Base-by-base conservation (phyloP, 139 green algal species). In the Auxenochlorella pyrenoidosa region DNA sequence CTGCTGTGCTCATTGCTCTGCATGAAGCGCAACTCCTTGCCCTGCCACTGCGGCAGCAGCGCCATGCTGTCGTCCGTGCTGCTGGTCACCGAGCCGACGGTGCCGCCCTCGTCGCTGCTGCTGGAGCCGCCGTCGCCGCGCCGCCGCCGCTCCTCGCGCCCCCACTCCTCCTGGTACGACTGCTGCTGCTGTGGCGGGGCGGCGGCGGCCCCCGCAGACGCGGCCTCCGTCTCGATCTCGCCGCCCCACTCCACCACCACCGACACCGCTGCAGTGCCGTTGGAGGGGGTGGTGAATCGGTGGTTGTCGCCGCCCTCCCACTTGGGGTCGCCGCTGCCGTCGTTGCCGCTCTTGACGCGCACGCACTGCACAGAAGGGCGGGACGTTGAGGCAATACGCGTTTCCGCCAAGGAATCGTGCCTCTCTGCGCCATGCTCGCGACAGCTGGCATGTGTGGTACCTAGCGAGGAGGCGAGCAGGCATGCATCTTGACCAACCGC, bases 221-320 rank as follows among this genome's bases (percentile, higher is more conserved):
- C 54, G 10, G 15, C 76, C 3, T 82, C 26, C 0, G 77, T 28
- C 16, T 65, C 34, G 18, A 86, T 44, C 16, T 3, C 43, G 44
- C 41, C 47, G 66, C 82, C 77, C 79, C 87, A 89, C 1, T 86
- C 73, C 22, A 91, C 30, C 0, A 21, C 47, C 36, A 91, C 75
- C 0, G 82, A 30, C 59, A 90, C 2, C 28, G 40, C 41, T 3
- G 36, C 63, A 12, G 75, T 18, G 43, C 72, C 60, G 59, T 51
- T 47, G 34, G 47, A 34, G 44, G 85, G 79, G 47, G 95, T 91
- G 85, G 91, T 94, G 80, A 97, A 89, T 13, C 65, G 76, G 34
- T 93, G 92, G 89, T 97, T 95, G 68, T 88, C 66, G 30, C 94
- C 92, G 34, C 83, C 82, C 85, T 97, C 95, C 95, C 94, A 97